Conservation (phyloP, 2,329 filamentous ascomycete genomes). For the Didymella arachidicola region DNA sequence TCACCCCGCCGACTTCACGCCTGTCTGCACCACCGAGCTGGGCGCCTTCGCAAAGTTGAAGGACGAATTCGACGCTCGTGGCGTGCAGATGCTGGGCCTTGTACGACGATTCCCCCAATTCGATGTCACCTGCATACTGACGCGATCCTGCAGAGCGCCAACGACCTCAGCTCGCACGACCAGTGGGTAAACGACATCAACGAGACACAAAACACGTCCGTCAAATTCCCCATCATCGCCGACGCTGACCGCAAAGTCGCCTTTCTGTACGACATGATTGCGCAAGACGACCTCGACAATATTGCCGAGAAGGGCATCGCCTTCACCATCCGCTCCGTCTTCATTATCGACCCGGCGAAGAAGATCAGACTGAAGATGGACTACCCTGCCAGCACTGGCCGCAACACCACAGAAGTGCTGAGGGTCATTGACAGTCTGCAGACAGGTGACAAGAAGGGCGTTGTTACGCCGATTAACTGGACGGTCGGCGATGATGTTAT, state of each 20-base stretch:
- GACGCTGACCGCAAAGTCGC: conserved; percentile 59
- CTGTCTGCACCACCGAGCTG: conserved; percentile 94
- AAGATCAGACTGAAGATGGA: conserved; percentile 91
- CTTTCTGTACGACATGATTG: conserved; percentile 61
- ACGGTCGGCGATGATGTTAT: conserved; percentile 88
- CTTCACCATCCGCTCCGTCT: conserved; percentile 94
- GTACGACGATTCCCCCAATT: conserved; percentile 42
- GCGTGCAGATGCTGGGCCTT: conserved; percentile 90
- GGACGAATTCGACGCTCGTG: conserved; percentile 84
- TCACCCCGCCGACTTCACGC: conserved; percentile 88
- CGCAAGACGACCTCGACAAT: conserved; percentile 63
- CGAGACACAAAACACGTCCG: conserved; percentile 54
- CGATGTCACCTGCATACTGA: conserved; percentile 2
- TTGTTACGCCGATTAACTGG: conserved; percentile 93
- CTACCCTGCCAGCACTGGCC: conserved; percentile 88
- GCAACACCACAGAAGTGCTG: conserved; percentile 65
- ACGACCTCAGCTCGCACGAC: conserved; percentile 82
- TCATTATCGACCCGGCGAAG: conserved; percentile 93
- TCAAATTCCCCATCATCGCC: conserved; percentile 61
- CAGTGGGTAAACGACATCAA: conserved; percentile 85
- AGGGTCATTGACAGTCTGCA: conserved; percentile 66
- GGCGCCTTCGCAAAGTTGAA: conserved; percentile 90
- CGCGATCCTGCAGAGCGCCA: conserved; percentile 64
- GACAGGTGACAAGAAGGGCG: conserved; percentile 81
- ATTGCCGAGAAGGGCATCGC: conserved; percentile 69